These are phyloP conservation scores for Eutrema heterophyllum DNA, from an alignment of 345 rosid genomes.

Conservation along the genomic window DNA sequence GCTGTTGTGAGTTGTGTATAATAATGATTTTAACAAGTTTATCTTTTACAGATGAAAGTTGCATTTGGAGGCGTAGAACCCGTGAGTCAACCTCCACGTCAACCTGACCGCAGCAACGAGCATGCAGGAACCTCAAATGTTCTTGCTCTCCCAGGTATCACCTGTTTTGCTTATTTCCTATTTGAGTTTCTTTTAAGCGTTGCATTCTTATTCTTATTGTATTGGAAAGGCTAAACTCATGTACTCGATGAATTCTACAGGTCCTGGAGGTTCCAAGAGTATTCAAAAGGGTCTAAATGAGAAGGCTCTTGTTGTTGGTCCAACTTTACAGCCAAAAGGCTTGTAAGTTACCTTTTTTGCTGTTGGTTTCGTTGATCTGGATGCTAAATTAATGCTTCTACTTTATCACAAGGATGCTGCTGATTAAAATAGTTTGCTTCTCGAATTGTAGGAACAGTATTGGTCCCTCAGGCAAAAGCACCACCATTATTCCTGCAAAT, in stretches of 20 bases:
- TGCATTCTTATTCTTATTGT: background rate
- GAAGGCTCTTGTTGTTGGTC: constrained; percentile 78
- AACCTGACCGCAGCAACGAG: constrained; percentile 35
- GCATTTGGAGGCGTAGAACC: constrained; percentile 57
- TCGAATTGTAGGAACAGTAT: constrained; percentile 44
- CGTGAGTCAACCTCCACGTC: constrained; percentile 38
- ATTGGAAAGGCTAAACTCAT: background rate
- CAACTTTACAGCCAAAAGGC: constrained; percentile 62
- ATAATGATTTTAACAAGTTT: background rate
- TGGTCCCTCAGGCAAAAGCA: constrained; percentile 59
- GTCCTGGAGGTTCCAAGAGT: constrained; percentile 55
- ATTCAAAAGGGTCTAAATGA: constrained; percentile 47
- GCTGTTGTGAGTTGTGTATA: background rate
- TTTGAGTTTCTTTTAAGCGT: background rate
- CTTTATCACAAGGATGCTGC: constrained; percentile 6
- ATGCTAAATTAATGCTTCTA: background rate
- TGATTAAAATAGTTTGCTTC: background rate
- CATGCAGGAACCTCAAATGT: constrained; percentile 41
- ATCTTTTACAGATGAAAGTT: constrained; percentile 42
- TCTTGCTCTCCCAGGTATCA: constrained; percentile 73
- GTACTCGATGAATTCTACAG: constrained; percentile 35
- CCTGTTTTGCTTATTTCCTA: background rate
- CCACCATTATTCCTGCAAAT: constrained; percentile 51
- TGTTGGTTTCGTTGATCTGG: background rate
- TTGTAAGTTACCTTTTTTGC: constrained; percentile 36